Evolutionary conservation across 2,329 filamentous ascomycete species (phyloP), one percentile per base, ranked within the genome.

Genomic region (Colletotrichum sojae): DNA sequence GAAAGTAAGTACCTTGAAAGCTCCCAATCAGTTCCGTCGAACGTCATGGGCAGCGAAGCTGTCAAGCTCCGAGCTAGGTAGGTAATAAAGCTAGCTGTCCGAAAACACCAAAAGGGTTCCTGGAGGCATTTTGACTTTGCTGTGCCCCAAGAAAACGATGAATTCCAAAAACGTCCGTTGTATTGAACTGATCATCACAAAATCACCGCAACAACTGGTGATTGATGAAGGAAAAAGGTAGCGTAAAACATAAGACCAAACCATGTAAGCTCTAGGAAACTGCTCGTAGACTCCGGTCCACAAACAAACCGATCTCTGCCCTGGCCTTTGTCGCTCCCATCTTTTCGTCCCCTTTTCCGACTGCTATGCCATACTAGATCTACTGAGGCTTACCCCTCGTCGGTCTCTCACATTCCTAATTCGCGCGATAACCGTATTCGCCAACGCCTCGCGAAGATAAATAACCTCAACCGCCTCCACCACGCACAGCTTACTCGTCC

Each of bases 231-330:
- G 40, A 66, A 53, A 66, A 53, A 61, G 45, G 46, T 57, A 22
- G 36, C 39, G 27, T 36, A 49, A 67, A 69, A 60, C 31, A 69
- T 45, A 60, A 27, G 31, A 67, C 51, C 56, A 67, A 69, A 61
- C 67, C 67, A 56, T 67, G 56, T 61, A 69, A 69, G 67, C 55
- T 69, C 63, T 69, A 69, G 67, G 67, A 69, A 69, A 69, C 67
- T 66, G 63, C 56, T 61, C 63, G 45, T 49, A 56, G 63, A 69
- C 67, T 61, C 49, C 52, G 53, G 67, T 69, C 67, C 61, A 63
- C 67, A 67, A 27, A 60, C 49, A 13, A 61, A 36, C 31, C 58
- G 52, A 45, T 49, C 63, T 36, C 51, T 61, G 43, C 59, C n/a
- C 67, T 61, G 62, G 66, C 61, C 66, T 49, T 54, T 49, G 49